Base-by-base conservation (phyloP, 441 rosid genomes). In the Aleurites moluccanus region DNA sequence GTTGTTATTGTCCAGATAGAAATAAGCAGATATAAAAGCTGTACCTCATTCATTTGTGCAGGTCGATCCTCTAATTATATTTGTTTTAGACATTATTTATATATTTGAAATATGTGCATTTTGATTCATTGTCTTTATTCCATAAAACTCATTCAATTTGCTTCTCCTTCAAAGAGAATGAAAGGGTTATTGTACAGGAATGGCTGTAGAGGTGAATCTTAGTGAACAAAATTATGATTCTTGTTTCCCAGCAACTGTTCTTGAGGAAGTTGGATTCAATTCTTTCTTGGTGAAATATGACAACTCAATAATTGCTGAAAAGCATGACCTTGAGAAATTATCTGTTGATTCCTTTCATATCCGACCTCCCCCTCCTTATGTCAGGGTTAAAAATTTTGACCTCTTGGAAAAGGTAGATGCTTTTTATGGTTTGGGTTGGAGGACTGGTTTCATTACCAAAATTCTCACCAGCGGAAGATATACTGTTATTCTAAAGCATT, bases 351-450 rank as follows among this genome's bases (percentile, higher is more conserved):
- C 73, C 0, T 62, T 25, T 27, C 76, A 76, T 61, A 80, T 88
- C 55, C 79, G 90, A 62, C 85, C 92, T 42, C 55, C 70, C 25
- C 87, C 82, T 53, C 88, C 90, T 8, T 52, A 63, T 59, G 53
- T 10, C 18, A 77, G 55, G 40, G 81, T 52, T 25, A 44, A 78
- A 77, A 68, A 73, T 63, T 83, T 80, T 69, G 70, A 47, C 33
- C 81, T 88, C 80, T 75, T 86, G 78, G 87, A 86, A 33, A 82
- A 55, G 53, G 88, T 88, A 6, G 88, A 88, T 65, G 65, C 76
- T 6, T 5, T 8, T 47, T 40, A 69, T 42, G 74, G 60, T 57
- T 69, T 14, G 11, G 81, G 82, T 52, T 88, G 91, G 88, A 70
- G 76, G 65, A 53, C 72, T 79, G 89, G 91, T 33, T 28, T 69